Evolutionary conservation across 164 flowering plant species (phyloP).

Genomic region (Tetrastigma voinierianum): DNA sequence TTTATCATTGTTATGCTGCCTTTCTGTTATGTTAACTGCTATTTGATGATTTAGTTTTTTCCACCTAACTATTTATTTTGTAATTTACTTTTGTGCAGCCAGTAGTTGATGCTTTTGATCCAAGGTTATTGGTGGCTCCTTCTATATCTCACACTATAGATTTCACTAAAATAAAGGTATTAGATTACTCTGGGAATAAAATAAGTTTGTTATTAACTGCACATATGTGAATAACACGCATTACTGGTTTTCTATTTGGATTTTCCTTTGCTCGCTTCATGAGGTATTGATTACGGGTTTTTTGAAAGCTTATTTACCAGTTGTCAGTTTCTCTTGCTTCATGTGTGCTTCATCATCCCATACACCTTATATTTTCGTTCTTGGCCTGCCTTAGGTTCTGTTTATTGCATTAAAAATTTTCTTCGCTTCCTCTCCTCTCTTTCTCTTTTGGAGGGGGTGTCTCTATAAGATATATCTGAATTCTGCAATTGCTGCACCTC

Average conservation of each 20-base stretch:
- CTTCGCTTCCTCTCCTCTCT: not conserved
- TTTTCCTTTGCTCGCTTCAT: not conserved
- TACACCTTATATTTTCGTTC: not conserved
- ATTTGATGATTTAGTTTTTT: not conserved
- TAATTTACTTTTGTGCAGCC: conserved; percentile 56
- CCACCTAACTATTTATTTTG: conserved; percentile 3
- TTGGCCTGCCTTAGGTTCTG: not conserved
- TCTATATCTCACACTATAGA: conserved; percentile 67
- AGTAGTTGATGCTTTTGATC: conserved; percentile 99
- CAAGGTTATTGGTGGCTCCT: conserved; percentile 92
- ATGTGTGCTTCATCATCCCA: too few relatives aligned
- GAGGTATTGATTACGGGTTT: not conserved
- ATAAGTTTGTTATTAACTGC: not conserved
- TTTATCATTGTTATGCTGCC: too few relatives aligned
- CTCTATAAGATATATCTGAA: too few relatives aligned
- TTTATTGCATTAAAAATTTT: not conserved
- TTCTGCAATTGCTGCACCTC: not conserved
- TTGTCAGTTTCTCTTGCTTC: too few relatives aligned
- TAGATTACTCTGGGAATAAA: not conserved
- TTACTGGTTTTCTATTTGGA: not conserved
- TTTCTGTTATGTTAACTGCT: conserved; percentile 1
- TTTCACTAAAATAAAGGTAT: conserved; percentile 73
- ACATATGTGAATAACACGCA: too few relatives aligned
- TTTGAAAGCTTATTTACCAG: too few relatives aligned
- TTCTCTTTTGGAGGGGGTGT: not conserved